These are phyloP conservation scores for Alternaria hordeiaustralica DNA, from an alignment of 2,329 filamentous ascomycete genomes.

Conservation along the genomic window DNA sequence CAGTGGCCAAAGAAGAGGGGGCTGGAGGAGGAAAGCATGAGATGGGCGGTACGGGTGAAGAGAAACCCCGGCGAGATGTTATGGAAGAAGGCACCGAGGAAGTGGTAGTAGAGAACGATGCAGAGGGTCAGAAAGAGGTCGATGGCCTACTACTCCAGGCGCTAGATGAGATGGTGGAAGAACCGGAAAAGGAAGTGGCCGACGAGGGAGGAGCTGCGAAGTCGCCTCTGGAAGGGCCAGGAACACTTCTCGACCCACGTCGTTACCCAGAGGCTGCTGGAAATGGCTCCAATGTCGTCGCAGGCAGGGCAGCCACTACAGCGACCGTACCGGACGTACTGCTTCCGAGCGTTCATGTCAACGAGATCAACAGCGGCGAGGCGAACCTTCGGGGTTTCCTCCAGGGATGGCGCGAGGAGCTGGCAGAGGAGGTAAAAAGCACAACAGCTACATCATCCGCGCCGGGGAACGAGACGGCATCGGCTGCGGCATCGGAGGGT, in stretches of 20 bases:
- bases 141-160: not conserved
- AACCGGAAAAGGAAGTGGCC: not conserved
- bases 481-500: not conserved
- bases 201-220: not conserved
- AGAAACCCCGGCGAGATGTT: not conserved
- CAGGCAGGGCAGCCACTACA: not conserved
- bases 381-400: not conserved
- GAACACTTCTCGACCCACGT: not conserved
- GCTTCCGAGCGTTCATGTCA: not conserved
- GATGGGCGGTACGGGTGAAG: not conserved
- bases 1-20: not conserved
- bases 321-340: not conserved
- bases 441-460: not conserved
- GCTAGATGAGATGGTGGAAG: not conserved
- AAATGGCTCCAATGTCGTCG: not conserved
- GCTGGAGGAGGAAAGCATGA: not conserved
- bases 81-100: not conserved
- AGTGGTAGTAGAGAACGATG: not conserved
- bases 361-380: not conserved
- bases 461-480: not conserved
- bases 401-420: not conserved
- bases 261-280: not conserved
- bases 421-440: not conserved
- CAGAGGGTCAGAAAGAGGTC: not conserved
- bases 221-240: not conserved